Evolutionary conservation across 495 filamentous ascomycete genomes (phyloP).

Genomic region (Aspergillus sclerotiicarbonarius): DNA sequence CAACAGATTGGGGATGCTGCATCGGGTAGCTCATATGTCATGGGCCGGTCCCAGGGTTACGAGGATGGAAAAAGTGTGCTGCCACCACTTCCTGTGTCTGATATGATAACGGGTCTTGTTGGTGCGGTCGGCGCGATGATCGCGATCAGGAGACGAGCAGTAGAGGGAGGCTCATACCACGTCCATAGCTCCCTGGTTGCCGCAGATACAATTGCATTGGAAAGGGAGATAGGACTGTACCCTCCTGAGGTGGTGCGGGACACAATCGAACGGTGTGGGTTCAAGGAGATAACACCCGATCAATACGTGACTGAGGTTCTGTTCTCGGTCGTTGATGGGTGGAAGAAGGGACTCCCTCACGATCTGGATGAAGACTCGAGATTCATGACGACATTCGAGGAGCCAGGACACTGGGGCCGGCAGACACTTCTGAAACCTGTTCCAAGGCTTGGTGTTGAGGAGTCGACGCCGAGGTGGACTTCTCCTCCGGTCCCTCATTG

Average conservation of each 20-base stretch:
- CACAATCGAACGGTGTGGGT: slow-evolving; percentile 15
- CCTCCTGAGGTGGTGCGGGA: slow-evolving; percentile 18
- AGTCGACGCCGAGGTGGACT: slow-evolving; percentile 25
- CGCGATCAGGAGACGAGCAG: slow-evolving; percentile 31
- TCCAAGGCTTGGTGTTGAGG: slow-evolving; percentile 21
- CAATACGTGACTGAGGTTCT: slow-evolving; percentile 33
- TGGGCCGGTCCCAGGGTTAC: slow-evolving; percentile 52
- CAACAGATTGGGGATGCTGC: slow-evolving; percentile 50
- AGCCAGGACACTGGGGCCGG: slow-evolving; percentile 21
- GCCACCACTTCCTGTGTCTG: slow-evolving; percentile 68
- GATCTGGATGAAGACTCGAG: slow-evolving; percentile 23
- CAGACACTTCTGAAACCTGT: slow-evolving; percentile 26
- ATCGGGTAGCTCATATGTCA: slow-evolving; percentile 16
- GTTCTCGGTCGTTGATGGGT: slow-evolving; percentile 27
- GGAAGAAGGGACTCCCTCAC: slow-evolving; percentile 26
- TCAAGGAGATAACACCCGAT: slow-evolving; percentile 13
- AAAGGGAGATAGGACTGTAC: slow-evolving; percentile 28
- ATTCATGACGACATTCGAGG: slow-evolving; percentile 28
- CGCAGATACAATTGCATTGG: slow-evolving; percentile 19
- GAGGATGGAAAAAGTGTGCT: slow-evolving; percentile 61
- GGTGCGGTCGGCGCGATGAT: slow-evolving; percentile 55
- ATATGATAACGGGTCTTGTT: slow-evolving; percentile 63
- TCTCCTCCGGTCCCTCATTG: slow-evolving; percentile 27
- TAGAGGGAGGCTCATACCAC: slow-evolving; percentile 29
- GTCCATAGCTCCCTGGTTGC: slow-evolving; percentile 27